These are phyloP conservation scores for Carex cristatella DNA, from an alignment of 176 grass and related monocot genomes.

Conservation along the genomic window DNA sequence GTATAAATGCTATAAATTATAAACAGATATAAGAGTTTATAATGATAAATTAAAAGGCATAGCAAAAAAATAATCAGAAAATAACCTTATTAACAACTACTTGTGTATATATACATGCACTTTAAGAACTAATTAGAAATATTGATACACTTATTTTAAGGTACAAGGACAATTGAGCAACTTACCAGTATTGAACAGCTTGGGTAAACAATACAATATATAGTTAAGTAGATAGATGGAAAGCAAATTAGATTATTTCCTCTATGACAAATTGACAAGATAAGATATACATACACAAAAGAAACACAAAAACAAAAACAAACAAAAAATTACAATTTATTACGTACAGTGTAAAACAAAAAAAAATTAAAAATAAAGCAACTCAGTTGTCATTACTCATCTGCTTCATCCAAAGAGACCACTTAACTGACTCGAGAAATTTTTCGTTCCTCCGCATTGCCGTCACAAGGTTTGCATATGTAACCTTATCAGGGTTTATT, in stretches of 20 bases:
- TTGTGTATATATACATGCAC: neutral
- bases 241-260: neutral
- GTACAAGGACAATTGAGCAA: neutral
- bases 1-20: neutral
- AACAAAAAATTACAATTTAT: neutral
- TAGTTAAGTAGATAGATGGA: neutral
- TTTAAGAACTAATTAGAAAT: neutral
- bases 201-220: neutral
- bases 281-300: constrained; percentile 4
- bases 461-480: constrained; percentile 56
- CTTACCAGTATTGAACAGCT: neutral
- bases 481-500: constrained; percentile 52
- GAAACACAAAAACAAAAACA: neutral
- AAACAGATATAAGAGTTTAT: neutral
- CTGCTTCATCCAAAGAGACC: constrained; percentile 97
- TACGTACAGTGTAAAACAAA: neutral
- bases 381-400: constrained; percentile 28
- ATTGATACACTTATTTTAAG: neutral
- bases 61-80: neutral
- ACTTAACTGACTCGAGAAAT: constrained; percentile 81
- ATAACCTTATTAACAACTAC: neutral
- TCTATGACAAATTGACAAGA: neutral
- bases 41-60: neutral
- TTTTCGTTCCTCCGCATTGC: constrained; percentile 81
- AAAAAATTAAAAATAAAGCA: neutral